phyloP scores from a whole-genome alignment of 768 basidiomycete genomes.

The Agaricus blazei region DNA sequence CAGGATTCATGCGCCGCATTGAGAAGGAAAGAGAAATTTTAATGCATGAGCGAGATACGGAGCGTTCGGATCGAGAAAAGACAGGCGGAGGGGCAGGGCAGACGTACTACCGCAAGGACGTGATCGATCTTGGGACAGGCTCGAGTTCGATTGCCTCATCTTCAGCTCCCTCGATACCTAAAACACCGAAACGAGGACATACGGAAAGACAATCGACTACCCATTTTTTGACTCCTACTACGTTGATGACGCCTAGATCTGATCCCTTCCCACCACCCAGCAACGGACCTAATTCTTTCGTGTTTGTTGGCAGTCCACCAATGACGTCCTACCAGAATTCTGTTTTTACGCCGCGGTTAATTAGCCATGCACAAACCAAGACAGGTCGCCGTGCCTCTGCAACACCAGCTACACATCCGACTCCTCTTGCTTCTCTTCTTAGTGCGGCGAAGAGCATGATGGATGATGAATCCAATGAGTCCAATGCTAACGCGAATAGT shows the following conservation, averaged over 20 bases:
- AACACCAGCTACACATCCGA: constrained; percentile 18
- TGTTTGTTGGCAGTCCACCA: constrained; percentile 21
- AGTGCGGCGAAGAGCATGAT: constrained; percentile 58
- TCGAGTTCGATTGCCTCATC: constrained; percentile 15
- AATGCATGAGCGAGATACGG: constrained; percentile 24
- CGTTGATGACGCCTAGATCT: constrained; percentile 5
- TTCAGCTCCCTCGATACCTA: constrained; percentile 4
- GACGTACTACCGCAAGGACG: constrained; percentile 17
- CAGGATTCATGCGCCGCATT: constrained; percentile 40
- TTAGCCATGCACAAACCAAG: not conserved
- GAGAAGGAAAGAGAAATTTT: constrained; percentile 32
- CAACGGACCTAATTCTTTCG: constrained; percentile 18
- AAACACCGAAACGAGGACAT: constrained; percentile 19
- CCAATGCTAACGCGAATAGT: constrained; percentile 8
- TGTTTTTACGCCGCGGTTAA: constrained; percentile 7
- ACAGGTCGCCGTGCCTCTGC: constrained; percentile 5
- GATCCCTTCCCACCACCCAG: constrained; percentile 1
- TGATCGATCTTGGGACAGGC: not conserved
- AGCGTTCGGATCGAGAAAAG: constrained; percentile 25
- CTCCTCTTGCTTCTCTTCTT: constrained; percentile 53
- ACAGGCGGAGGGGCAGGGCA: constrained; percentile 17
- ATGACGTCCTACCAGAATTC: constrained; percentile 12
- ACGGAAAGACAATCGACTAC: not conserved
- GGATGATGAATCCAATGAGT: constrained; percentile 28
- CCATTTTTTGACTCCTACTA: constrained; percentile 6